Base-by-base conservation (phyloP, 768 basidiomycete genomes). In the Collybia nuda region DNA sequence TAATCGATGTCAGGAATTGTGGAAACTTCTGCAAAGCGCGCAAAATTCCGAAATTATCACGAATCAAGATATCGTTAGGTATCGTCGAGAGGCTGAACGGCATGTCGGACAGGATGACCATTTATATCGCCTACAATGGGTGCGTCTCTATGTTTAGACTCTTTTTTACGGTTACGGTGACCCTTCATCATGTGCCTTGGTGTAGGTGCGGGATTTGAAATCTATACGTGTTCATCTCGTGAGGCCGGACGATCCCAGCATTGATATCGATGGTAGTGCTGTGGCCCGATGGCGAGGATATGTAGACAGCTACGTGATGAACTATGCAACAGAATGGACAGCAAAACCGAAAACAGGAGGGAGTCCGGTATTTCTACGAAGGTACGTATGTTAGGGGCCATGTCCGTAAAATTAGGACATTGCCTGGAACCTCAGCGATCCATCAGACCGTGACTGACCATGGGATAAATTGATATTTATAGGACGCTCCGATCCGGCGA, bases 1-100 rank as follows among this genome's bases (percentile, higher is more conserved):
- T 64, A 76, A 80, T 71, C 90, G 88, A 65, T 90, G 88, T 50
- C 91, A 90, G 63, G 94, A 96, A 60, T 70, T 97, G 26, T 87
- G 89, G 82, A 75, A 79, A 23, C 68, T 94, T 45, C 72, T 96
- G 37, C 84, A 88, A 61, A 76, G 76, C 48, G 81, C 82, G 44
- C 84, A 90, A 54, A 69, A 58, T 47, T 69, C 72, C 5, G 82
- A 79, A 37, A 69, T 61, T 43, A 67, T 83, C 44, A 80, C 79
- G 23, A 77, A 78, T 48, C 82, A 84, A 51, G 86, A 89, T 57
- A 74, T 86, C 50, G 81, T 91, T 53, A 79, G 84, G 53, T 92
- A 92, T 71, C 82, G 90, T 44, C 76, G 89, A 55, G 86, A 86
- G 66, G 90, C 89, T 19, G 90, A 93, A 64, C 78, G 77, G 43